These are phyloP conservation scores for Vigna hirtella DNA, from an alignment of 306 rosid genomes.

Conservation along the genomic window DNA sequence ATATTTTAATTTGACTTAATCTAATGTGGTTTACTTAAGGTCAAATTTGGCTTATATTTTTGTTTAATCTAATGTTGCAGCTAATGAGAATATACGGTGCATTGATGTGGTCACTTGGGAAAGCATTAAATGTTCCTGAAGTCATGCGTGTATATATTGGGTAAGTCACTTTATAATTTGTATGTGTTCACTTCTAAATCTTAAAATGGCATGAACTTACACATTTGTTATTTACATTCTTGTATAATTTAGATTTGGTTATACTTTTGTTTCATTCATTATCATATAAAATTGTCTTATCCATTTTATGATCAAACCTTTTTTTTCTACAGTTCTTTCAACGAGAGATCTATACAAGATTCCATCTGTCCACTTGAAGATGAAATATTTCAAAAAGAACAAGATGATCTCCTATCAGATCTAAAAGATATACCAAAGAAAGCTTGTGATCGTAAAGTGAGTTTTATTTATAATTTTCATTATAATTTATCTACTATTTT, in stretches of 20 bases:
- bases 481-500: too few species aligned
- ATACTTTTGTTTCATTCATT: background rate
- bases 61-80: conserved; percentile 50
- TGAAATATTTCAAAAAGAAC: conserved; percentile 92
- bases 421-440: conserved; percentile 93
- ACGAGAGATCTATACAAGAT: conserved; percentile 72
- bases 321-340: conserved; percentile 72
- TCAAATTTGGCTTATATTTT: conserved; percentile 2
- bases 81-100: conserved; percentile 98
- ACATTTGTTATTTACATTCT: background rate
- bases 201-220: background rate
- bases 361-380: conserved; percentile 67
- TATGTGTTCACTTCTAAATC: background rate
- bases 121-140: conserved; percentile 92
- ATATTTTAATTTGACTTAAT: background rate
- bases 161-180: conserved; percentile 52
- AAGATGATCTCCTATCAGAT: conserved; percentile 88
- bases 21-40: background rate
- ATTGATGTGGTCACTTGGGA: conserved; percentile 99
- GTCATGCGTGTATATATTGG: conserved; percentile 93
- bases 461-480: conserved; percentile 35
- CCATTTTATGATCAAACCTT: background rate
- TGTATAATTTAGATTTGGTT: background rate
- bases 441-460: conserved; percentile 92
- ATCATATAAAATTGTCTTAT: background rate